These are phyloP conservation scores for Aegilops sharonensis DNA, from an alignment of 176 grass and related monocot genomes.

Conservation along the genomic window DNA sequence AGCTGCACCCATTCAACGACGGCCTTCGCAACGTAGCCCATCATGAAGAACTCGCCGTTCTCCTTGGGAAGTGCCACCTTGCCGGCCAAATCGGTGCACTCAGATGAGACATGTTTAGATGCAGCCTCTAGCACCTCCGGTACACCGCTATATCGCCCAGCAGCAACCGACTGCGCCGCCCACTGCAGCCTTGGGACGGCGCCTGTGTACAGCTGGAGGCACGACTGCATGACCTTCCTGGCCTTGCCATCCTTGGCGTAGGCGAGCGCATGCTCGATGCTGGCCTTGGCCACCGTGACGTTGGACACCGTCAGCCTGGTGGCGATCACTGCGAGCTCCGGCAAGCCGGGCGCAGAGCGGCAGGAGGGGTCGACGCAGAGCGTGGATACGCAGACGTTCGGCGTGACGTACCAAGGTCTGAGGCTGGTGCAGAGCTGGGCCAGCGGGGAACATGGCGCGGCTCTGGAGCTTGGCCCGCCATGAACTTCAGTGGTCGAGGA, in stretches of 20 bases:
- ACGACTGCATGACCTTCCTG: neutral
- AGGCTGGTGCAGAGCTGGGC: slow-evolving; percentile 18
- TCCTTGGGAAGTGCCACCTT: neutral
- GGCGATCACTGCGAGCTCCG: slow-evolving; percentile 14
- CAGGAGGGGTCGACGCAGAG: slow-evolving; percentile 21
- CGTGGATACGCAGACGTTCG: neutral
- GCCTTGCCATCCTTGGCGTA: neutral
- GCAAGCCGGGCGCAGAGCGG: slow-evolving; percentile 3
- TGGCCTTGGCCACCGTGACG: slow-evolving; percentile 10
- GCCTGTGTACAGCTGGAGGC: slow-evolving; percentile 35
- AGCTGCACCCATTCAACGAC: slow-evolving; percentile 7
- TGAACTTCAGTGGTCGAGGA: too few relatives aligned
- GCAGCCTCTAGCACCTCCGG: slow-evolving; percentile 9
- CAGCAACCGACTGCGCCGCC: neutral
- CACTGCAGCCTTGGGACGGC: slow-evolving; percentile 12
- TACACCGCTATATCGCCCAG: neutral
- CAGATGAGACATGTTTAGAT: neutral
- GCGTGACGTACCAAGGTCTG: slow-evolving; percentile 16
- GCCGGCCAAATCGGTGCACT: neutral
- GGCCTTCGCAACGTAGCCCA: slow-evolving; percentile 25
- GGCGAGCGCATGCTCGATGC: neutral
- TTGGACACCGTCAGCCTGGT: neutral
- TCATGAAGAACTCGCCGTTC: neutral
- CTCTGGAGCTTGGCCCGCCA: too few relatives aligned
- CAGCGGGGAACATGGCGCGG: neutral